These are phyloP conservation scores for Flaveria brownii DNA, from an alignment of 129 eudicot species.

Conservation along the genomic window DNA sequence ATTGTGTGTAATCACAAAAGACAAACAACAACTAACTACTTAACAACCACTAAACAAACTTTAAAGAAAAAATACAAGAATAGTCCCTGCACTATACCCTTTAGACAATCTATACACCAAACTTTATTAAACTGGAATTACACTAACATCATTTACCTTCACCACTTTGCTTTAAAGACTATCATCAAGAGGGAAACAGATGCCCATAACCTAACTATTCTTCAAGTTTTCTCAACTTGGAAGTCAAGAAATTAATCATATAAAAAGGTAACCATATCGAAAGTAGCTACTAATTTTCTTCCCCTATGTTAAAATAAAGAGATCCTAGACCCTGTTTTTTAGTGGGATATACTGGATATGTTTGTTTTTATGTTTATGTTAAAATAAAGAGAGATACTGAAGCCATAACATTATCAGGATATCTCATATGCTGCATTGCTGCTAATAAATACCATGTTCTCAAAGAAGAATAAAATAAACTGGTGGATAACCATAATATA, in stretches of 20 bases:
- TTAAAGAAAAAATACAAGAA: no score
- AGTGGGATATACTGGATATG: no score
- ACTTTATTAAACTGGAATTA: no score
- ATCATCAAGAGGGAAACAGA: background rate
- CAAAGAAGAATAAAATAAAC: background rate
- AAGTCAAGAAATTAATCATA: constrained; percentile 3
- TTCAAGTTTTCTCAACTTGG: background rate
- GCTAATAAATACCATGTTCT: background rate
- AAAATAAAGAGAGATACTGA: background rate
- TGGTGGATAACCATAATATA: background rate
- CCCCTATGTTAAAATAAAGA: background rate
- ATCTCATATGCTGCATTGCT: background rate
- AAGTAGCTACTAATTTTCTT: background rate
- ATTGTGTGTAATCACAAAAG: no score
- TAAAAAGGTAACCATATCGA: background rate
- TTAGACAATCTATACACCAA: no score
- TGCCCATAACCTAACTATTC: background rate
- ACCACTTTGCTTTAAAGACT: background rate
- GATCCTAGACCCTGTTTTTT: no score
- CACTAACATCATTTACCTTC: no score
- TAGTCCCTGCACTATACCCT: no score
- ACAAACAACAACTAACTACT: no score
- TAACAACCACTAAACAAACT: no score
- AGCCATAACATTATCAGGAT: background rate
- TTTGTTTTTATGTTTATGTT: no score